A percentile compares a stretch with the other conserved stretches of the same genome.
Evolutionary conservation across 192 early-diverging fungal species (phyloP).

Genomic region (Rhizophagus sp.): DNA sequence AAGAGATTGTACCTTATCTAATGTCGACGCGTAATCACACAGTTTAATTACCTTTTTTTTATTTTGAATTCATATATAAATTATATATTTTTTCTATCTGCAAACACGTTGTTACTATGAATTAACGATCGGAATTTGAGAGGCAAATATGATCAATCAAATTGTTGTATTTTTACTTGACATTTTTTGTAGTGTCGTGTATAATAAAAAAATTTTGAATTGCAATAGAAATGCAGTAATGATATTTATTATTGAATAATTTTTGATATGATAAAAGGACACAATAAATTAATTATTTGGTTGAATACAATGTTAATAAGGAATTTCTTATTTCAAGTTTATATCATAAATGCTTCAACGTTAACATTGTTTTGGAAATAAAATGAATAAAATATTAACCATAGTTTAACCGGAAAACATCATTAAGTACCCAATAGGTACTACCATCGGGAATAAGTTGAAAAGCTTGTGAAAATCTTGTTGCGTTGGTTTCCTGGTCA

Average conservation of each 20-base stretch:
- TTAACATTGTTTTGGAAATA: neutral
- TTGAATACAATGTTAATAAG: neutral
- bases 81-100: neutral
- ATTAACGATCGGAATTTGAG: neutral
- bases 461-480: slow-evolving; percentile 84
- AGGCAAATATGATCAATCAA: neutral
- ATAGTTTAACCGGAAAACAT: slow-evolving; percentile 79
- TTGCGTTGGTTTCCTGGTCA: slow-evolving; percentile 79
- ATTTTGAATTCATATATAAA: neutral
- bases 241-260: neutral
- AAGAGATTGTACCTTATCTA: neutral
- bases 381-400: slow-evolving; percentile 41
- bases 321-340: neutral
- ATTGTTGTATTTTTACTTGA: neutral
- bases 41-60: neutral
- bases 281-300: neutral
- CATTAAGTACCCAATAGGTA: slow-evolving; percentile 83
- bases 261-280: too few relatives aligned
- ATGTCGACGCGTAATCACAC: neutral
- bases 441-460: slow-evolving; percentile 73
- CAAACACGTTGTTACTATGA: neutral
- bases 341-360: neutral
- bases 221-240: neutral
- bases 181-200: neutral
- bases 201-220: neutral